Conservation (phyloP, 1,139 yeast species). For the Candida frijolesensis region DNA sequence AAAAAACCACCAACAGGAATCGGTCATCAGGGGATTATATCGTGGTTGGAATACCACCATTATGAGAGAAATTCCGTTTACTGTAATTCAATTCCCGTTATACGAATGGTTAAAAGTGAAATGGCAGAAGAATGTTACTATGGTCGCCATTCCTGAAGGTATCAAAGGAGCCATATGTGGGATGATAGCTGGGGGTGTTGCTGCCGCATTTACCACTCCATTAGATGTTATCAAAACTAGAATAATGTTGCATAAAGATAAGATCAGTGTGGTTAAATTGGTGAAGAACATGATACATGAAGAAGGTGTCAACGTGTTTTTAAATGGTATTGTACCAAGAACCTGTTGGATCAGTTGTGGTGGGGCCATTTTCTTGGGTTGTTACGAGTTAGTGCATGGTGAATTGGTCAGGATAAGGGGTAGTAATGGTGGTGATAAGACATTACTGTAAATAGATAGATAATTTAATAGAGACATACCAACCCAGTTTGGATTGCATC, state of each 20-base stretch:
- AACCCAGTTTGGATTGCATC: too few species aligned
- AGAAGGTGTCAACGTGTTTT: conserved; percentile 71
- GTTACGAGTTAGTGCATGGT: conserved; percentile 71
- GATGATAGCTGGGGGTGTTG: conserved; percentile 89
- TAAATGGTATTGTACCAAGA: conserved; percentile 88
- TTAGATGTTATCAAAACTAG: conserved; percentile 91
- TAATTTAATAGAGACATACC: not conserved
- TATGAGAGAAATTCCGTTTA: conserved; percentile 93
- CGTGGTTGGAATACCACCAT: conserved; percentile 94
- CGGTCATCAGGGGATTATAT: conserved; percentile 74
- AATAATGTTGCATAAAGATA: conserved; percentile 69
- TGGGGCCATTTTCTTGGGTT: conserved; percentile 95
- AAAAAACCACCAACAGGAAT: conserved; percentile 71
- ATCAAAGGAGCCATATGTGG: conserved; percentile 93
- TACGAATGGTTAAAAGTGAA: conserved; percentile 76
- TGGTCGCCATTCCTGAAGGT: conserved; percentile 21
- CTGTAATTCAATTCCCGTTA: conserved; percentile 91
- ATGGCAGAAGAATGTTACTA: conserved; percentile 40
- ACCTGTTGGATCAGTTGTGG: conserved; percentile 98
- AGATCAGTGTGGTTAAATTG: conserved; percentile 49
- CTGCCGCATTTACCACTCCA: conserved; percentile 94
- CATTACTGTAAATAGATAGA: not conserved
- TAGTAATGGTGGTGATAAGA: not conserved
- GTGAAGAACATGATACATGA: conserved; percentile 53
- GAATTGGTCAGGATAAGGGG: conserved; percentile 9